phyloP scores from a whole-genome alignment of 2,329 filamentous ascomycete genomes.

The Scedosporium aurantiacum region DNA sequence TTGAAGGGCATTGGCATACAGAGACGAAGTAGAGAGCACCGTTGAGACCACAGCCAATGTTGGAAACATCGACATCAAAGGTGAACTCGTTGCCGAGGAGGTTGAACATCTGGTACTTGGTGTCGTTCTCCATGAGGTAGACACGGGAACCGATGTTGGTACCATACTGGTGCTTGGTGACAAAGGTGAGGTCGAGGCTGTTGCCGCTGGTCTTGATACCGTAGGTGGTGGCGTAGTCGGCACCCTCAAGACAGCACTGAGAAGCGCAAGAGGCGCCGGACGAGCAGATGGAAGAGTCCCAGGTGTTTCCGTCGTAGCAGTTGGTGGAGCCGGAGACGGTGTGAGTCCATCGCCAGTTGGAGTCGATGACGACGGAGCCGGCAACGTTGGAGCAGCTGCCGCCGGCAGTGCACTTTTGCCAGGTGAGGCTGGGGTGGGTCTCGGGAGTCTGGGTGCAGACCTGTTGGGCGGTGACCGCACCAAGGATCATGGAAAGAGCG shows the following conservation, averaged over 20 bases:
- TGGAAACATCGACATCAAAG: conserved; percentile 61
- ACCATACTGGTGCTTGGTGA: conserved; percentile 36
- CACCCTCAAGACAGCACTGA: conserved; percentile 42
- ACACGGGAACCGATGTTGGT: conserved; percentile 37
- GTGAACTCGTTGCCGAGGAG: conserved; percentile 59
- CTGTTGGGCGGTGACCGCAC: conserved; percentile 36
- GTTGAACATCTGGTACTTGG: conserved; percentile 54
- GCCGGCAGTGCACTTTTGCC: conserved; percentile 39
- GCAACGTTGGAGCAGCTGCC: conserved; percentile 37
- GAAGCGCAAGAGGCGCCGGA: conserved; percentile 30
- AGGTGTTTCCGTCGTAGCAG: conserved; percentile 44
- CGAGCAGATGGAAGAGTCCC: conserved; percentile 31
- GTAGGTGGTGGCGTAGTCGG: conserved; percentile 40
- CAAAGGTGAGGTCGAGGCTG: conserved; percentile 44
- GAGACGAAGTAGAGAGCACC: conserved; percentile 57
- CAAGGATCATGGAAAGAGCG: conserved; percentile 28
- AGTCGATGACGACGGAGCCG: conserved; percentile 43
- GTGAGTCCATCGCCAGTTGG: conserved; percentile 54
- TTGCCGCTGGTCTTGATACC: conserved; percentile 41
- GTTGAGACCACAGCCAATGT: conserved; percentile 58
- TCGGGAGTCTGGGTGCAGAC: conserved; percentile 36
- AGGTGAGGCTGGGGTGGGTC: conserved; percentile 40
- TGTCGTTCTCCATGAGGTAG: conserved; percentile 52
- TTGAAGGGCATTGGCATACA: not conserved
- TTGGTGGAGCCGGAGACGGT: conserved; percentile 34